Percentiles rank a stretch among this genome's conserved stretches.
These are phyloP conservation scores for Phyllosticta citriasiana DNA, from an alignment of 2,329 filamentous ascomycete genomes.

Conservation along the genomic window DNA sequence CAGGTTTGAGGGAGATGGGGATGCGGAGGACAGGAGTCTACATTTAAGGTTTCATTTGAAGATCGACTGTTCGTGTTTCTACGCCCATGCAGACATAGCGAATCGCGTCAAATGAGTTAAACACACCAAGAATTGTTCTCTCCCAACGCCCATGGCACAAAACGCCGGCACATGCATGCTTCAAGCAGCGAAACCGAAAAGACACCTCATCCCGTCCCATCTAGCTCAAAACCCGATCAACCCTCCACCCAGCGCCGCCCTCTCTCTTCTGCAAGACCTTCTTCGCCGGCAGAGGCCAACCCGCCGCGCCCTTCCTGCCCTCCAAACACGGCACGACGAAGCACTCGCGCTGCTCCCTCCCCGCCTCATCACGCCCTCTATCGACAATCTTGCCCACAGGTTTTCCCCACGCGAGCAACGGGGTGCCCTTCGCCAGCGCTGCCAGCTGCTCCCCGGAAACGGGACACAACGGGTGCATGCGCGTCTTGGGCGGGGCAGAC, in stretches of 20 bases:
- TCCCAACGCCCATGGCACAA: too few species aligned
- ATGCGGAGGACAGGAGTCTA: too few species aligned
- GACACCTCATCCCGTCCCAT: not conserved
- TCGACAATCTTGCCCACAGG: slow-evolving; percentile 70
- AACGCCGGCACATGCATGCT: too few species aligned
- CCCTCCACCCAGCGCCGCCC: slow-evolving; percentile 61
- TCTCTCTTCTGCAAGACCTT: slow-evolving; percentile 75
- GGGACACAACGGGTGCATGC: slow-evolving; percentile 82
- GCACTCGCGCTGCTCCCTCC: slow-evolving; percentile 53
- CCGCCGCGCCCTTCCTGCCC: slow-evolving; percentile 56
- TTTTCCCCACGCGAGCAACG: slow-evolving; percentile 75
- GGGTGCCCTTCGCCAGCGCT: slow-evolving; percentile 72
- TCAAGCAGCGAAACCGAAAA: too few species aligned
- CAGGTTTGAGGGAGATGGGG: too few species aligned
- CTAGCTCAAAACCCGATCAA: slow-evolving; percentile 43
- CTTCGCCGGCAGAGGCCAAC: slow-evolving; percentile 78
- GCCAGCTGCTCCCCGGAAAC: slow-evolving; percentile 67
- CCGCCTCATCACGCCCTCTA: slow-evolving; percentile 28
- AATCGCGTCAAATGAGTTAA: too few species aligned
- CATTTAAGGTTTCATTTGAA: too few species aligned
- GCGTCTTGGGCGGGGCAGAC: slow-evolving; percentile 47
- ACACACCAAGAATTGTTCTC: too few species aligned
- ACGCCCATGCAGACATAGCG: too few species aligned
- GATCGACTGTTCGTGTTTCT: too few species aligned
- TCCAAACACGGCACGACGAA: slow-evolving; percentile 73